Evolutionary conservation across 306 rosid species (phyloP), one percentile per base, ranked within the genome.

Genomic region (Fragaria iinumae): DNA sequence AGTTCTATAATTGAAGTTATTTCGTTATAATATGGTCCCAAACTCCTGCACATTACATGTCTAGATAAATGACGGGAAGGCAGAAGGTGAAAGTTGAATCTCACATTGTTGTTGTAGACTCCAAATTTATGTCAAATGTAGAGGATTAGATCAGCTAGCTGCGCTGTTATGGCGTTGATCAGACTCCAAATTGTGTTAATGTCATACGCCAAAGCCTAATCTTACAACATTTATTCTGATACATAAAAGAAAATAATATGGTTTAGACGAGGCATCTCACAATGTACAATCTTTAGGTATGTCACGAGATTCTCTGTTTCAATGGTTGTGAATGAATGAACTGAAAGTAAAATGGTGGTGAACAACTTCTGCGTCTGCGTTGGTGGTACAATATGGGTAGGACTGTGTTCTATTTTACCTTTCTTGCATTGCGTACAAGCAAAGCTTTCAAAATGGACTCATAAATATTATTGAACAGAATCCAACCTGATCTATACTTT

Each of bases 401-500:
- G 66, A 60, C 66, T 25, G 9, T 25, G 9, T 72, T 52, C 36
- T 36, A n/a, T 68, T 23, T 6, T 12, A 68, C 27, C 20, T 21
- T 41, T 13, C 56, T 44, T 41, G 20, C 39, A 48, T 60, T 60
- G 69, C 77, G 59, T 60, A 74, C 45, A 74, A 74, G 10, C 59
- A 44, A 74, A 59, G 57, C 77, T 60, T 74, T 74, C 45, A 25
- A 64, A 55, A 43, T 27, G 69, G 55, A 72, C 76, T 48, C 67
- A 38, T 12, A 23, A 69, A 25, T 60, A 60, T 27, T 25, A 71
- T 36, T 53, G 23, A 13, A 50, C 18, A 50, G 62, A 50, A 71
- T 71, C 39, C 6, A 16, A 27, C 12, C 60, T 70, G 44, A 16
- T 1, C 9, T 69, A 50, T 5, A 11, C 32, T 10, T 32, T 50